Conservation (phyloP, 331 rosid species). For the Prunus yedoensis region DNA sequence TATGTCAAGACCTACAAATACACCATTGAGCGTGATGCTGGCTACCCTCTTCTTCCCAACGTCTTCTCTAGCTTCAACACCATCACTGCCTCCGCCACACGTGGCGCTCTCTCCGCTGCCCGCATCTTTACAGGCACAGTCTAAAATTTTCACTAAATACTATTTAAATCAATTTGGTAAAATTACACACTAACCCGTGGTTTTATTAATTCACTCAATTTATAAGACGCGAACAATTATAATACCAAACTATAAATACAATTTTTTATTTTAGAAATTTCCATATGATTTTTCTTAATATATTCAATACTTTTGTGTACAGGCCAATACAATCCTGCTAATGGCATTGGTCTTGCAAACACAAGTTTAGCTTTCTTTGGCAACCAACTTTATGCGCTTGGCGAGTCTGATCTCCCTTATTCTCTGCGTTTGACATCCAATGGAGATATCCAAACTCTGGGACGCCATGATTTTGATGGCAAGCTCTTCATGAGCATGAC, state of each 20-base stretch:
- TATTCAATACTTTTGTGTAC: not conserved
- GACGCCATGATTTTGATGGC: conserved; percentile 66
- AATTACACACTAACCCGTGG: too few species aligned
- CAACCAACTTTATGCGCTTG: conserved; percentile 57
- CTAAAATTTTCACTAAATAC: not conserved
- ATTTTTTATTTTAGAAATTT: too few species aligned
- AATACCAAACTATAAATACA: too few species aligned
- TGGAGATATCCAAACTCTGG: conserved; percentile 62
- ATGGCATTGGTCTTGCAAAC: conserved; percentile 85
- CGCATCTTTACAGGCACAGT: conserved; percentile 51
- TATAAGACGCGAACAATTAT: too few species aligned
- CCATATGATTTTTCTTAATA: not conserved
- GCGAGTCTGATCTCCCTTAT: conserved; percentile 89
- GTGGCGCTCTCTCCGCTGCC: conserved; percentile 58
- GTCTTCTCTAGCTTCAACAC: conserved; percentile 68
- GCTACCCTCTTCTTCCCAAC: conserved; percentile 59
- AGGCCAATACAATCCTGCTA: conserved; percentile 56
- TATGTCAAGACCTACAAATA: conserved; percentile 70
- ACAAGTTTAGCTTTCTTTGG: conserved; percentile 70
- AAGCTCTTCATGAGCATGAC: conserved; percentile 71
- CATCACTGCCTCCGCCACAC: conserved; percentile 63
- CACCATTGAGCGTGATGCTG: conserved; percentile 58
- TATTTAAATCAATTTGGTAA: not conserved
- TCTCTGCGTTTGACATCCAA: conserved; percentile 25
- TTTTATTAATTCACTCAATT: too few species aligned